Base-by-base conservation (phyloP, 805 yeast species). In the Saccharomycopsis fibuligera region DNA sequence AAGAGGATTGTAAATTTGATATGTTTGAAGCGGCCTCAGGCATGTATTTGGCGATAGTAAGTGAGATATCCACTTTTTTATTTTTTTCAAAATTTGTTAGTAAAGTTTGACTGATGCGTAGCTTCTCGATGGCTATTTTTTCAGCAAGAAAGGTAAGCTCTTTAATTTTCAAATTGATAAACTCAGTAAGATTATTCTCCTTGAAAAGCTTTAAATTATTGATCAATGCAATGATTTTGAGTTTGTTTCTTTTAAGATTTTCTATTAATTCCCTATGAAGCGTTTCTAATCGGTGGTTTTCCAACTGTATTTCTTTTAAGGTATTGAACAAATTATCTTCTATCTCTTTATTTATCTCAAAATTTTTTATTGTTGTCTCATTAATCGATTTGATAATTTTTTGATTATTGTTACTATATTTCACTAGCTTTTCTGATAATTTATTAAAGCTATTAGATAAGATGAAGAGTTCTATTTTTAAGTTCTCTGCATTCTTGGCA, bases 291-390 rank as follows among this genome's bases (percentile, higher is more conserved):
- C 51, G 30, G 4, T 8, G 17, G 16, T 48, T 51, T 25, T 48
- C 51, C 3, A 37, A 17, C 17, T 43, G 46, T 5, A 48, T 41
- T n/a, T 44, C 47, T 27, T 48, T 38, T 16, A 51, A 19, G 6
- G 45, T 36, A 14, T 21, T 25, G 10, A 35, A n/a, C 10, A 51
- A 29, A 9, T 25, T 33, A 23, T 47, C 48, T 30, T 51, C 54
- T 3, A 41, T 29, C 23, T 51, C 54, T 22, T 48, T 44, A 24
- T 43, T 27, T 16, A 51, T 51, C 19, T 51, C 48, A 22, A 39
- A 47, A 22, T 51, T 47, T 23, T 51, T 51, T n/a, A 47, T 27
- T 8, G 51, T 47, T 3, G 38, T 47, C 29, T 51, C 54, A 12
- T 48, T 51, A 16, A 51, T 42, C 9, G 51, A 38, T 17, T 48